Conservation (phyloP, 345 rosid species). For the Eucalyptus curtisii region DNA sequence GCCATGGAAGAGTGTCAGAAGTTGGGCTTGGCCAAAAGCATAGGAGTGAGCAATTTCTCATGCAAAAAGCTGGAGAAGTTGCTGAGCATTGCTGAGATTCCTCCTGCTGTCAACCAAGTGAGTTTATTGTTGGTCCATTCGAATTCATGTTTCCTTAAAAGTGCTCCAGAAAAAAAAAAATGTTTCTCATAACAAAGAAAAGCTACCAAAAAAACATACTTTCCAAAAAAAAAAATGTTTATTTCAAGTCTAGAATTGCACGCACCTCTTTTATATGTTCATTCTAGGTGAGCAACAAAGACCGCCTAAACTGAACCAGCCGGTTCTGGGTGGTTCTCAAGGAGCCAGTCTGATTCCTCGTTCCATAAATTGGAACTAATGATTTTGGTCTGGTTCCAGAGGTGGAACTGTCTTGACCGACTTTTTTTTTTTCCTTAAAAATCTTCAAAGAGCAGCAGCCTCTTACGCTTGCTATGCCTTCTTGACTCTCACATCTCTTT, state of each 20-base stretch:
- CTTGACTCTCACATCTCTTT: no score
- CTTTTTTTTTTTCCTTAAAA: no score
- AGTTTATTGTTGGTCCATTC: neutral
- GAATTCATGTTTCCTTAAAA: neutral
- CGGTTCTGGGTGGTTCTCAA: no score
- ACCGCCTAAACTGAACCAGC: no score
- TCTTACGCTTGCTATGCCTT: no score
- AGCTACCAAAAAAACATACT: neutral
- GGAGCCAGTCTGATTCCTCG: no score
- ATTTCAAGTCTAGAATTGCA: neutral
- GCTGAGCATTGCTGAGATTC: slow-evolving; percentile 9
- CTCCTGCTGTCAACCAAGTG: slow-evolving; percentile 27
- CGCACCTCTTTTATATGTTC: neutral
- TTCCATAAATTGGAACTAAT: no score
- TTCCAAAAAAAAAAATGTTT: neutral
- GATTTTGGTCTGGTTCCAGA: no score
- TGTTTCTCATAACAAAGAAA: neutral
- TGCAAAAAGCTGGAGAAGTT: slow-evolving; percentile 17
- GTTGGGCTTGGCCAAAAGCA: slow-evolving; percentile 16
- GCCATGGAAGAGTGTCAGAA: slow-evolving; percentile 30
- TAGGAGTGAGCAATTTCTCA: slow-evolving; percentile 29
- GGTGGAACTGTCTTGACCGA: no score
- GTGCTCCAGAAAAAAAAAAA: neutral
- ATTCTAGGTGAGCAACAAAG: no score
- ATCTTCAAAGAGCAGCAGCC: no score